Conservation (phyloP, 768 basidiomycete species). For the Suillus cothurnatus region DNA sequence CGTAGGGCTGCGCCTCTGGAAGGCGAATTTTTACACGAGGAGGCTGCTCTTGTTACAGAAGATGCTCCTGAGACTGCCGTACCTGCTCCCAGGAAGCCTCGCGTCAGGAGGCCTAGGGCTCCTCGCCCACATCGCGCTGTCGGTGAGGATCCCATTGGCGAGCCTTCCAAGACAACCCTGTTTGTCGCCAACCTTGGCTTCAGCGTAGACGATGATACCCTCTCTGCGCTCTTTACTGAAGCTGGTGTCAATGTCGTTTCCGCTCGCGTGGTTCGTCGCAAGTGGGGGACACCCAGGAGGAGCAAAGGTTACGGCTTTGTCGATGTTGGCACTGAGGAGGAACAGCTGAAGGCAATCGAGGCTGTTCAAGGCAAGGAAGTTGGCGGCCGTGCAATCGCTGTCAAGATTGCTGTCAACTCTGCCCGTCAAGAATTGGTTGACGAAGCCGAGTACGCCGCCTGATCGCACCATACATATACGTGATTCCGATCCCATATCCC, state of each 20-base stretch:
- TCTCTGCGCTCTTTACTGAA: constrained; percentile 82
- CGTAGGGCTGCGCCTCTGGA: constrained; percentile 39
- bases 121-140: constrained; percentile 66
- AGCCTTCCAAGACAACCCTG: constrained; percentile 85
- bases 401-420: constrained; percentile 95
- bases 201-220: constrained; percentile 83
- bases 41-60: constrained; percentile 36
- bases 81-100: constrained; percentile 47
- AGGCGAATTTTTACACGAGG: constrained; percentile 28
- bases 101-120: constrained; percentile 57
- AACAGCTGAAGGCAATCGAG: constrained; percentile 90
- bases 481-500: constrained; percentile 23
- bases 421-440: constrained; percentile 55
- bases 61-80: constrained; percentile 38
- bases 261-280: constrained; percentile 87
- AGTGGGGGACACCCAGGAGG: constrained; percentile 81
- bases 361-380: constrained; percentile 87
- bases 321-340: constrained; percentile 85
- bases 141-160: constrained; percentile 84
- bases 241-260: constrained; percentile 80
- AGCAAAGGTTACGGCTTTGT: constrained; percentile 99
- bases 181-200: constrained; percentile 99
- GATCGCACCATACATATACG: constrained; percentile 12
- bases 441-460: constrained; percentile 34
- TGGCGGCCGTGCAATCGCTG: constrained; percentile 81